Base-by-base conservation (phyloP, 225 moss, liverwort and hornwort species). In the Neckera pumila region DNA sequence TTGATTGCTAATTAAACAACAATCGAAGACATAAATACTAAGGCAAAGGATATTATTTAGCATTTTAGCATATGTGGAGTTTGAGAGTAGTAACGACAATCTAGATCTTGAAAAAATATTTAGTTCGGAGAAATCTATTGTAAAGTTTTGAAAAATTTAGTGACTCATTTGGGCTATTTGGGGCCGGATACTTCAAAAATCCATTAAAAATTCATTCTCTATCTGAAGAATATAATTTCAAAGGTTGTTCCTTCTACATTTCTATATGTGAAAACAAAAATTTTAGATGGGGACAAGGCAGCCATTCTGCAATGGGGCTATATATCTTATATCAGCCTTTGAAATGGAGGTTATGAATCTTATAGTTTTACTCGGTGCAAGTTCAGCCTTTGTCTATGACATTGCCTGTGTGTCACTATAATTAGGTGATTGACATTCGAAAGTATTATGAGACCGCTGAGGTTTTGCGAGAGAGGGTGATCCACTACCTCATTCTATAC, bases 391-490 rank as follows among this genome's bases (percentile, higher is more conserved):
- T 36, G 3, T 56, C 38, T 76, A 20, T 87, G 3, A 81, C 56
- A 40, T 59, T 79, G 30, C 21, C 3, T 40, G 16, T n/a, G 9
- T 38, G 27, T 47, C 6, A 57, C 9, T 86, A 30, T 59, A 57
- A 31, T 54, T 76, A 97, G 96, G 94, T 96, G 27, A 89, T 91
- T 58, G 96, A 96, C 89, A 90, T 89, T 85, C 93, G 96, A 86
- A 96, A 93, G 85, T 91, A 94, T 69, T 96, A 94, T 81, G 96
- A 98, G 84, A 92, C 94, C 5, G 85, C 81, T 13, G 96, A 96
- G 73, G 88, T 87, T 74, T 34, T 98, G 17, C 94, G 94, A 59
- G 91, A 93, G 78, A 91, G 90, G n/a, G 90, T 98, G 75, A 82
- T 95, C 80, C 75, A 95, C 56, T 95, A 96, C 87, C 90, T 98